Conservation (phyloP, 352 stramenopile genomes). For the Albugo candida region DNA sequence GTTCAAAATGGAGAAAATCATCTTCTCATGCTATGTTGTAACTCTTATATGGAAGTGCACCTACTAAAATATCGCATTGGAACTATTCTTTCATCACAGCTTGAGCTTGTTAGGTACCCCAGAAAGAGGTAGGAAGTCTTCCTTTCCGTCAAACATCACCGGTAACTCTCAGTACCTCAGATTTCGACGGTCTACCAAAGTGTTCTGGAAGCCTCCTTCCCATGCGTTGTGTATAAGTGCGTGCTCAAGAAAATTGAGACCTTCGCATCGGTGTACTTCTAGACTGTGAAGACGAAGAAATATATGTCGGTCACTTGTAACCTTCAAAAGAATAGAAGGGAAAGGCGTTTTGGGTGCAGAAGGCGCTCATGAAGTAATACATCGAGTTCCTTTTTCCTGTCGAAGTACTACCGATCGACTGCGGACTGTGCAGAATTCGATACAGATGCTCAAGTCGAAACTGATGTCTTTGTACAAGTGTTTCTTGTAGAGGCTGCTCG, state of each 20-base stretch:
- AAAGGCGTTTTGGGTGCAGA: slow-evolving; percentile 85
- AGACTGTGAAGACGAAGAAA: slow-evolving; percentile 79
- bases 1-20: slow-evolving; percentile 91
- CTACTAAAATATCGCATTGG: not conserved
- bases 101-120: slow-evolving; percentile 78
- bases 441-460: slow-evolving; percentile 42
- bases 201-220: slow-evolving; percentile 84
- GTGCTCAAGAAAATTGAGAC: slow-evolving; percentile 1
- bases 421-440: slow-evolving; percentile 63
- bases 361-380: slow-evolving; percentile 90
- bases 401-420: slow-evolving; percentile 30
- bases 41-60: slow-evolving; percentile 2
- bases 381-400: slow-evolving; percentile 76
- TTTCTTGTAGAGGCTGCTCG: not conserved
- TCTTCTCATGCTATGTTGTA: slow-evolving; percentile 84
- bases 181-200: slow-evolving; percentile 74
- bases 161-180: slow-evolving; percentile 3
- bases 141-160: not conserved
- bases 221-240: slow-evolving; percentile 96
- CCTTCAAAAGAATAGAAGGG: slow-evolving; percentile 76
- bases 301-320: slow-evolving; percentile 79
- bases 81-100: too few species aligned
- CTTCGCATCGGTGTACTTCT: not conserved
- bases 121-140: slow-evolving; percentile 14
- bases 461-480: slow-evolving; percentile 48